phyloP scores from a whole-genome alignment of 345 rosid genomes.

The Pistacia integerrima region DNA sequence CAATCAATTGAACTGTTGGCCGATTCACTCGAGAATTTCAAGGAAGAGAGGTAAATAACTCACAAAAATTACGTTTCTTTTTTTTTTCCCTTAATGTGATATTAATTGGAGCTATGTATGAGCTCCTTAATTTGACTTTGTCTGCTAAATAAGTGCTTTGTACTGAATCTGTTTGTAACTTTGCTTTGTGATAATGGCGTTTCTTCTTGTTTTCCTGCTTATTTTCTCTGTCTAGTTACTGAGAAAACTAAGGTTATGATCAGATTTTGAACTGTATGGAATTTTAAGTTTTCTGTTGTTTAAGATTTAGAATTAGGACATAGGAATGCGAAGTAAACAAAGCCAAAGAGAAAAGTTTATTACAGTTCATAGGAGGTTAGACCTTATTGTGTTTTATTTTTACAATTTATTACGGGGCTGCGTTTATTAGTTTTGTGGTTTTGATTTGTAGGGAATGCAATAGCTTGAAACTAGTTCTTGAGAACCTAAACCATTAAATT shows the following conservation, averaged over 20 bases:
- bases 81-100: neutral
- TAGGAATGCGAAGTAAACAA: neutral
- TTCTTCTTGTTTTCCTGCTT: neutral
- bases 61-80: neutral
- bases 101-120: no score
- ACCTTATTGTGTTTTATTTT: neutral
- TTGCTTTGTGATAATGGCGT: neutral
- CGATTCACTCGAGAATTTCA: neutral
- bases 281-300: conserved; percentile 2
- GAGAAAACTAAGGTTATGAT: neutral
- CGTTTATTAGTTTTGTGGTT: neutral
- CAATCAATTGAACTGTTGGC: neutral
- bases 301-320: neutral
- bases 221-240: neutral
- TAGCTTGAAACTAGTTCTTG: neutral
- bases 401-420: neutral
- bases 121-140: no score
- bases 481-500: neutral
- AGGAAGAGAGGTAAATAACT: neutral
- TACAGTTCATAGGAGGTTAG: neutral
- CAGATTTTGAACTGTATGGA: neutral
- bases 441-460: neutral
- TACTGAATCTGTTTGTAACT: no score
- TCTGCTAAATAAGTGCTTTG: no score
- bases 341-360: neutral